Evolutionary conservation across 2,329 filamentous ascomycete species (phyloP).

Genomic region (Fonsecaea pedrosoi): DNA sequence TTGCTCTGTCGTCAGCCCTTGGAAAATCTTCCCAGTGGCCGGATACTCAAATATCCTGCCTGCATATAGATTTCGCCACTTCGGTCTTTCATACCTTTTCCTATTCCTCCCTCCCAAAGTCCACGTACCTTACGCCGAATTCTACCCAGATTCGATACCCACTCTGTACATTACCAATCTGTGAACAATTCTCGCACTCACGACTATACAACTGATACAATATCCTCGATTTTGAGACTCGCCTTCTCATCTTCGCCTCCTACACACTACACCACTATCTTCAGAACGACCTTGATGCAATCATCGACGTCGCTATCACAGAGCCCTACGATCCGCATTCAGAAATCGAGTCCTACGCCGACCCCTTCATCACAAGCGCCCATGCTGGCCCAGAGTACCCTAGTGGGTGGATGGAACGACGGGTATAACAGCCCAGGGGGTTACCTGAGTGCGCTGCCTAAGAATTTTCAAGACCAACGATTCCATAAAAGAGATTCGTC

Average conservation of each 20-base stretch:
- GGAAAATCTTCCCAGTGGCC: conserved; percentile 2
- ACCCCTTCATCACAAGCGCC: conserved; percentile 33
- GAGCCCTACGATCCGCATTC: conserved; percentile 37
- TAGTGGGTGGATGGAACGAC: conserved; percentile 39
- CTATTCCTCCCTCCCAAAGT: conserved; percentile 24
- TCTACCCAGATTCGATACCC: conserved; percentile 25
- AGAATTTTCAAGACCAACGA: conserved; percentile 38
- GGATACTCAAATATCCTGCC: conserved; percentile 31
- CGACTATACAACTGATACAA: conserved; percentile 30
- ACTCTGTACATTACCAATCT: conserved; percentile 22
- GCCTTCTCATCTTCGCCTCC: conserved; percentile 26
- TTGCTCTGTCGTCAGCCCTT: conserved; percentile 27
- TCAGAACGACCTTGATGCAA: conserved; percentile 31
- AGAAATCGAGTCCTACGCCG: conserved; percentile 33
- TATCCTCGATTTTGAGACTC: conserved; percentile 8
- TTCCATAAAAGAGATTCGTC: conserved; percentile 52
- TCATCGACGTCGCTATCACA: conserved; percentile 24
- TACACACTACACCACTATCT: conserved; percentile 20
- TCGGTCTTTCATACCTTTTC: conserved; percentile 16
- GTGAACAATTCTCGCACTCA: conserved; percentile 14
- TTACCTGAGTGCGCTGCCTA: conserved; percentile 38
- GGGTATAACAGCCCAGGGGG: conserved; percentile 27
- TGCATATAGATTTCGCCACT: conserved; percentile 36
- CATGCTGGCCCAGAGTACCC: conserved; percentile 36
- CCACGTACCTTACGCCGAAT: conserved; percentile 22